phyloP scores from a whole-genome alignment of 345 rosid species.

The Linum lewisii region DNA sequence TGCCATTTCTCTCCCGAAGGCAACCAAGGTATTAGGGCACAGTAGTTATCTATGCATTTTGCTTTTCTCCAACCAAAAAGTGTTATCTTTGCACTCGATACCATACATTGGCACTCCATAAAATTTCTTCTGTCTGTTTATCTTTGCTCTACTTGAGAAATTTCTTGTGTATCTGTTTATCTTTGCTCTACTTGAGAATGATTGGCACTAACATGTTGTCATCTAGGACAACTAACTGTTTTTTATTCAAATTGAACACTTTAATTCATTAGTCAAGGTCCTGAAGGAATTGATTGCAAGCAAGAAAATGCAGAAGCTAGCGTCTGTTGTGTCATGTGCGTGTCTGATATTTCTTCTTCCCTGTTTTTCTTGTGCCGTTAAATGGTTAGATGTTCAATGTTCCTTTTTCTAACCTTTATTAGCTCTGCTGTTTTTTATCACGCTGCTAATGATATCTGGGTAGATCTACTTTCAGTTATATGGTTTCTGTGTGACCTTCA shows the following conservation, averaged over 20 bases:
- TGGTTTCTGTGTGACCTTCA: background rate
- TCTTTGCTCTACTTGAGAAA: background rate
- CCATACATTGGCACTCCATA: background rate
- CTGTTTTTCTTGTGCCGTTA: background rate
- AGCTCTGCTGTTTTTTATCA: background rate
- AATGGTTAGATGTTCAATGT: background rate
- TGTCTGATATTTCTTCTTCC: background rate
- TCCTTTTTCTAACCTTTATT: background rate
- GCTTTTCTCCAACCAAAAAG: background rate
- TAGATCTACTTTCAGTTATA: no score
- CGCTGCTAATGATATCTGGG: no score
- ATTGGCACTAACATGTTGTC: no score
- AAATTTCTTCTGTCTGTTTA: background rate
- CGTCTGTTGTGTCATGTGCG: background rate
- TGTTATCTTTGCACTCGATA: background rate
- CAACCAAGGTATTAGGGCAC: conserved; percentile 18
- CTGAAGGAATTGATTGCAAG: no score
- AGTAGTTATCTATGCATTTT: background rate
- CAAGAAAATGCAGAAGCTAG: no score
- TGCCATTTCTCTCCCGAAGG: conserved; percentile 16
- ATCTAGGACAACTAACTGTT: no score
- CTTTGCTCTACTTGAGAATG: no score
- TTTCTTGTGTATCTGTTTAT: background rate
- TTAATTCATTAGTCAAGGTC: no score
- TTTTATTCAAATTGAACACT: no score